Conservation (phyloP, 2,329 filamentous ascomycete genomes). For the Shiraia sp. region DNA sequence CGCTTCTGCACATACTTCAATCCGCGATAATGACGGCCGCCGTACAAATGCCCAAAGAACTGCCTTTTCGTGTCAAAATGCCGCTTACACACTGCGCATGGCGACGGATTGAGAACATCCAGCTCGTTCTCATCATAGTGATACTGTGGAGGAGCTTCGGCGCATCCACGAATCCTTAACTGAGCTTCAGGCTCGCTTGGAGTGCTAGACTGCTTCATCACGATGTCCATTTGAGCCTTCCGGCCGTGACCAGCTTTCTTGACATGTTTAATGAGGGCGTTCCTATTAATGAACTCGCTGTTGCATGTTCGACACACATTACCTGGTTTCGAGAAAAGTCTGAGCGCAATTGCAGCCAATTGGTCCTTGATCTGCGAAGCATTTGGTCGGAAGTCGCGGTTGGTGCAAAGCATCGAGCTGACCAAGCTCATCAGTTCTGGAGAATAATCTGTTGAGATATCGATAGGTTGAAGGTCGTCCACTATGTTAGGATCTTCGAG, state of each 20-base stretch:
- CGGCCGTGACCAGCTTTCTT: constrained; percentile 5
- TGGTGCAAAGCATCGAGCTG: constrained; percentile 9
- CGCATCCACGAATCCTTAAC: constrained; percentile 5
- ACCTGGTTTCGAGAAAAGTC: neutral
- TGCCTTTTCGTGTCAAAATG: constrained; percentile 7
- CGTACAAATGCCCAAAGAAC: constrained; percentile 10
- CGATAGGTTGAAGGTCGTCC: constrained; percentile 8
- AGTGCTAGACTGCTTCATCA: neutral
- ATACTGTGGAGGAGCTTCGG: constrained; percentile 1
- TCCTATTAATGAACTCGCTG: constrained; percentile 1
- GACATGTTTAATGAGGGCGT: constrained; percentile 7
- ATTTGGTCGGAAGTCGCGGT: constrained; percentile 5
- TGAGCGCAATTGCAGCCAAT: constrained; percentile 1
- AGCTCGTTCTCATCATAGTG: constrained; percentile 2
- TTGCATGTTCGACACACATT: constrained; percentile 1
- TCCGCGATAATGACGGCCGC: constrained; percentile 5
- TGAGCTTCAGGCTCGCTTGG: neutral
- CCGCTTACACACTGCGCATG: constrained; percentile 9
- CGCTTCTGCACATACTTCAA: constrained; percentile 8
- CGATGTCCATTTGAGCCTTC: neutral
- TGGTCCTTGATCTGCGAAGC: constrained; percentile 6
- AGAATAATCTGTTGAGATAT: constrained; percentile 10
- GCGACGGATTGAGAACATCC: constrained; percentile 5
- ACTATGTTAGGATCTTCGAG: constrained; percentile 4
- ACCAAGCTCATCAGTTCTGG: constrained; percentile 7